phyloP scores from a whole-genome alignment of 345 rosid genomes.

The Gynandropsis gynandra region DNA sequence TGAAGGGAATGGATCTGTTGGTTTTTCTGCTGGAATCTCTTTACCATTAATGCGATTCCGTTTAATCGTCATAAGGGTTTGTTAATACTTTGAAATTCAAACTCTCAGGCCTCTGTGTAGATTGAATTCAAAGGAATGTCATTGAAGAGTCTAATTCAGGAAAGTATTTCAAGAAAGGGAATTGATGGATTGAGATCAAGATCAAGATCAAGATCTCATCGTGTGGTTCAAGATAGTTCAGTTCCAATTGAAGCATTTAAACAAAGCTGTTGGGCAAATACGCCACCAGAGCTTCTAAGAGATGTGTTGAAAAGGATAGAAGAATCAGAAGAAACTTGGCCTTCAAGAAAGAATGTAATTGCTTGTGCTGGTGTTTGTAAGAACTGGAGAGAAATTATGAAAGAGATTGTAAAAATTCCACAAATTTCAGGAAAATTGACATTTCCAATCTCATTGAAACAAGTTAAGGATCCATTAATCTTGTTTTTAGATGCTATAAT shows the following conservation, averaged over 20 bases:
- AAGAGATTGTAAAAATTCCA: slow-evolving; percentile 71
- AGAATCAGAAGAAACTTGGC: slow-evolving; percentile 69
- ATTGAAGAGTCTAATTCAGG: slow-evolving; percentile 66
- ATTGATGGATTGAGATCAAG: slow-evolving; percentile 70
- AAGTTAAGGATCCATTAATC: slow-evolving; percentile 34
- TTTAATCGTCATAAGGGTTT: slow-evolving; percentile 10
- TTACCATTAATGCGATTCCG: slow-evolving; percentile 4
- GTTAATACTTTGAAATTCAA: slow-evolving; percentile 10
- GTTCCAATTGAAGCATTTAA: slow-evolving; percentile 52
- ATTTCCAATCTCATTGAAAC: slow-evolving; percentile 85
- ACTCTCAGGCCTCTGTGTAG: not conserved
- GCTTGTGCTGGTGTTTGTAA: slow-evolving; percentile 90
- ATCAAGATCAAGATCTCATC: slow-evolving; percentile 66
- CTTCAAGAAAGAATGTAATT: slow-evolving; percentile 65
- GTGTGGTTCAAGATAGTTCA: slow-evolving; percentile 69
- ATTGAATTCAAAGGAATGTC: slow-evolving; percentile 33
- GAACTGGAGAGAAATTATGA: slow-evolving; percentile 83
- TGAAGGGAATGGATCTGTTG: not conserved
- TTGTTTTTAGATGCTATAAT: not conserved
- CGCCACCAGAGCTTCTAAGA: slow-evolving; percentile 89
- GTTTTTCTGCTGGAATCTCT: not conserved
- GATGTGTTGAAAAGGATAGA: slow-evolving; percentile 77
- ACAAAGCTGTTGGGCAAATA: slow-evolving; percentile 93
- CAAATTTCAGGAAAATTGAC: slow-evolving; percentile 67
- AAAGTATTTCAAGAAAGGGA: slow-evolving; percentile 72